Base-by-base conservation (phyloP, 2,329 filamentous ascomycete species). In the Talaromyces marneffei region DNA sequence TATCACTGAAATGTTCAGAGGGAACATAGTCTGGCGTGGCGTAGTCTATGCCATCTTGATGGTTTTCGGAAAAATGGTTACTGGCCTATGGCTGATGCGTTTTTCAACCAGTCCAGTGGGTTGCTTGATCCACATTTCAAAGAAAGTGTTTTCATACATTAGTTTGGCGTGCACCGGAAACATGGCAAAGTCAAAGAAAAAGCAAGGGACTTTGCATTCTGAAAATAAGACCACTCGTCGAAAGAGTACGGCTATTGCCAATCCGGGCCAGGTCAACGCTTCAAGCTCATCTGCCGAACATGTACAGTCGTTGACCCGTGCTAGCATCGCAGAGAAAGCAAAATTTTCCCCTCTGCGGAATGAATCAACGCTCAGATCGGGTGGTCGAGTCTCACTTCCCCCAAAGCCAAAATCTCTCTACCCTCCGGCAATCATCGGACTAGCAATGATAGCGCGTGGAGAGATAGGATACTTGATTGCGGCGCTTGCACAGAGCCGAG, bases 381-480 rank as follows among this genome's bases (percentile, higher is more conserved):
- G 25, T 37, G 31, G 18, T 14, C 31, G 69, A 4, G 9, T 31
- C 5, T 40, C 42, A 9, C 54, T 65, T 1, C 69, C 75, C 5
- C 68, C 75, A 0, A 84, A 82, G 53, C 83, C 85, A 0, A 72
- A 81, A 2, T 91, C 87, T 0, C 75, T 90, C 0, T 87, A 91
- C 64, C 88, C 89, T 0, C 81, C 85, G 0, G 79, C 82, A 0
- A 85, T 92, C 2, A 74, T 92, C 0, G 86, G 86, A 0, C 78
- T 82, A 18, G 84, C 84, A 2, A 93, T 93, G 89, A 83, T 88
- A 0, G 85, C 89, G 0, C 80, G 89, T n/a, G 89, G 90, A 0
- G 90, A 94, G 70, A 90, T 93, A 35, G 89, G 89, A 0, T 91
- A 91, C 64, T 72, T 93, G 46, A 90, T 94, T 63, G 86, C 87